These are phyloP conservation scores for Diaporthe vaccinii DNA, from an alignment of 2,329 filamentous ascomycete genomes.

Conservation along the genomic window DNA sequence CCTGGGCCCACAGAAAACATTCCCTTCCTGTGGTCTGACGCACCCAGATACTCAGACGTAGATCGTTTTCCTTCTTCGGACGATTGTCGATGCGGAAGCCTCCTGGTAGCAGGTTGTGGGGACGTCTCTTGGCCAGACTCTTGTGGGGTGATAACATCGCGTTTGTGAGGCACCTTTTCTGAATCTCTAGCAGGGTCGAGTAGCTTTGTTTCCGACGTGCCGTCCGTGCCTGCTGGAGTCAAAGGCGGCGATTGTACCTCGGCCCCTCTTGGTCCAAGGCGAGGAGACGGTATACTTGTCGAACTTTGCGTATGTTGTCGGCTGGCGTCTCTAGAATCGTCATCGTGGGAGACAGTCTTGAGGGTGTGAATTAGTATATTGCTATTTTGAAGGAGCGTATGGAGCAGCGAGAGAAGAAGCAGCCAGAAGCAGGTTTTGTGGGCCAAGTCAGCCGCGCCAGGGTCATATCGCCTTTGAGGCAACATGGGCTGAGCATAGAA, in stretches of 20 bases:
- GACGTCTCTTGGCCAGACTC: slow-evolving; percentile 71
- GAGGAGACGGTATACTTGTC: slow-evolving; percentile 75
- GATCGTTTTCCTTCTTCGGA: slow-evolving; percentile 48
- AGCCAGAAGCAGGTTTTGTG: slow-evolving; percentile 23
- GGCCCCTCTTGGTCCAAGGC: slow-evolving; percentile 75
- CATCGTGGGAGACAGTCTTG: slow-evolving; percentile 72
- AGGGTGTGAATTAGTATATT: slow-evolving; percentile 41
- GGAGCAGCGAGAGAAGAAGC: slow-evolving; percentile 1
- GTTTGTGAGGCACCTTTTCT: slow-evolving; percentile 43
- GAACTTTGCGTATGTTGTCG: slow-evolving; percentile 75
- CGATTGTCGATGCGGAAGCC: slow-evolving; percentile 57
- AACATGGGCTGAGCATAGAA: slow-evolving; percentile 22
- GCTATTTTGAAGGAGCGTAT: not conserved
- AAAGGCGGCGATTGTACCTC: slow-evolving; percentile 89
- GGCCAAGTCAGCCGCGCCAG: not conserved
- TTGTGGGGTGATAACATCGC: slow-evolving; percentile 73
- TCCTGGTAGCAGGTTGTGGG: slow-evolving; percentile 56
- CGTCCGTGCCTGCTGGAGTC: slow-evolving; percentile 82
- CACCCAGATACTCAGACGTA: slow-evolving; percentile 44
- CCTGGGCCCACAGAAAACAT: slow-evolving; percentile 67
- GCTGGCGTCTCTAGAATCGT: slow-evolving; percentile 68
- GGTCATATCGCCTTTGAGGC: slow-evolving; percentile 10
- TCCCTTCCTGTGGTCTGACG: slow-evolving; percentile 62
- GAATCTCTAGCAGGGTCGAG: slow-evolving; percentile 42
- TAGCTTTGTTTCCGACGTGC: slow-evolving; percentile 51